phyloP scores from a whole-genome alignment of 495 filamentous ascomycete species.

The Podospora sp. region DNA sequence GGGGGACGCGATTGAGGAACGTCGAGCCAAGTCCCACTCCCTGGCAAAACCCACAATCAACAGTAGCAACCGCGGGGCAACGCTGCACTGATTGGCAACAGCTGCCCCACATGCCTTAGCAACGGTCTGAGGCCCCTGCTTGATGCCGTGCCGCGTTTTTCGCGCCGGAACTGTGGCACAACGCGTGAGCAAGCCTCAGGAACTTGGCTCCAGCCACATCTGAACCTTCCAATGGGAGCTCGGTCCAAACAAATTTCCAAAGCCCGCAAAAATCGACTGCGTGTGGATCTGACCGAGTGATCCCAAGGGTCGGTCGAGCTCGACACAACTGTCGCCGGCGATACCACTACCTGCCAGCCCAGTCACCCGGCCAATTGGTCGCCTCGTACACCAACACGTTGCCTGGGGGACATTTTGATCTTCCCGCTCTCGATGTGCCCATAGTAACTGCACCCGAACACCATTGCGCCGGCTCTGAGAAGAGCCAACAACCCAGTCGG shows the following conservation, averaged over 20 bases:
- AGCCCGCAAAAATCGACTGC: conserved; percentile 14
- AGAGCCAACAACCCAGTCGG: neutral
- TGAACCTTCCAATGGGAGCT: neutral
- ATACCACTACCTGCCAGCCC: conserved; percentile 2
- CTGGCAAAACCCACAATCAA: conserved; percentile 40
- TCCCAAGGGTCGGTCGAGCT: neutral
- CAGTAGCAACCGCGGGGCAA: conserved; percentile 54
- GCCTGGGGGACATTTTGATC: neutral
- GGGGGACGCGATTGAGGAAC: conserved; percentile 34
- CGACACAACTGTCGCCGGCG: conserved; percentile 12
- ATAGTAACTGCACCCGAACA: conserved; percentile 17
- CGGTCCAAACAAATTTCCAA: conserved; percentile 18
- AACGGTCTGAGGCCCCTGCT: conserved; percentile 22
- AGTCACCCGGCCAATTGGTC: conserved; percentile 16
- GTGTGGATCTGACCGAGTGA: conserved; percentile 9
- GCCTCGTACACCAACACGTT: neutral
- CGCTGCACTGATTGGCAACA: conserved; percentile 44
- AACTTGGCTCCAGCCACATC: conserved; percentile 12
- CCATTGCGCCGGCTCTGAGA: conserved; percentile 9
- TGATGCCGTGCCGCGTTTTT: conserved; percentile 34
- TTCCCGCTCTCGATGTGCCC: conserved; percentile 26
- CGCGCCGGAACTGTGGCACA: conserved; percentile 30
- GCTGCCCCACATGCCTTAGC: conserved; percentile 9
- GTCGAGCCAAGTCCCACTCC: conserved; percentile 30
- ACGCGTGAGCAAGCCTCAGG: conserved; percentile 23